Conservation (phyloP, 495 filamentous ascomycete genomes). For the Neurospora sp. region DNA sequence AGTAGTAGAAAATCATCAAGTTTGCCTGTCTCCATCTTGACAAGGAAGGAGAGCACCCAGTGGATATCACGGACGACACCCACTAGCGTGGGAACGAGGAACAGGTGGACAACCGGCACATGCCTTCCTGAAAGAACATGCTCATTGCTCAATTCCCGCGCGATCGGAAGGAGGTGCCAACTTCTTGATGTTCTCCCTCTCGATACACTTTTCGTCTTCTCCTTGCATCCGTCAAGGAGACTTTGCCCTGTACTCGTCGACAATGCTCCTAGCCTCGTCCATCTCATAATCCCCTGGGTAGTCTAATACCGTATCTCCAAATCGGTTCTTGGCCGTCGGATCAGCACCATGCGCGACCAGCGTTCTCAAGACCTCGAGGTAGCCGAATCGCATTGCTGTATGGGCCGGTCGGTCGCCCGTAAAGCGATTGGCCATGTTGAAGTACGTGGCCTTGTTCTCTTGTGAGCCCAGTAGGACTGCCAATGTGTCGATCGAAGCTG, state of each 20-base stretch:
- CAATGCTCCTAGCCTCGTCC: conserved; percentile 13
- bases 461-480: conserved; percentile 9
- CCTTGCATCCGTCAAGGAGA: neutral
- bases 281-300: conserved; percentile 18
- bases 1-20: neutral
- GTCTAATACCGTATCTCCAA: conserved; percentile 18
- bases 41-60: neutral
- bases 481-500: conserved; percentile 18
- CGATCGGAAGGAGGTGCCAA: neutral
- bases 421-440: conserved; percentile 24
- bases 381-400: conserved; percentile 21
- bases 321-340: conserved; percentile 20
- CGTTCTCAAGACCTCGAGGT: conserved; percentile 11
- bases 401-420: conserved; percentile 19
- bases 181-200: neutral
- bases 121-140: neutral
- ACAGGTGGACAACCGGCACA: no score
- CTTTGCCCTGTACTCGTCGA: conserved; percentile 8
- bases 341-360: conserved; percentile 20
- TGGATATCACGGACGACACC: neutral
- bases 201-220: neutral
- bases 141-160: neutral
- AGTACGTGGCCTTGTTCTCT: conserved; percentile 10
- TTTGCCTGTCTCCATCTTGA: neutral
- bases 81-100: no score